Conservation (phyloP, 2,329 filamentous ascomycete species). For the Tolypocladium nubicola region DNA sequence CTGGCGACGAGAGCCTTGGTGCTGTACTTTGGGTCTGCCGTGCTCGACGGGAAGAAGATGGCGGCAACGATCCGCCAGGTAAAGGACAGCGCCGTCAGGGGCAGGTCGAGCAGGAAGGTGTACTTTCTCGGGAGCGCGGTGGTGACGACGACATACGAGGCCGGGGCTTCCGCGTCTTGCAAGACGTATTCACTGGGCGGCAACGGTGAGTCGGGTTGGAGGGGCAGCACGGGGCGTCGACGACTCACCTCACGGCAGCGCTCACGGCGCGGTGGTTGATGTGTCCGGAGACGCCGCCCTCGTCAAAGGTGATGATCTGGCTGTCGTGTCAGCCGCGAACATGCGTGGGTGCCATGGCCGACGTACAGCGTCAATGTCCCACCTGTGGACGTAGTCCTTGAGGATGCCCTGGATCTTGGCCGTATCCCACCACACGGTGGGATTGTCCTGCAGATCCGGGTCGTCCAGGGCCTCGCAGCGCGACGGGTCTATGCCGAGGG, state of each 20-base stretch:
- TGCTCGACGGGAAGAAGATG: conserved; percentile 8
- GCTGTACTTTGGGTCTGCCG: conserved; percentile 6
- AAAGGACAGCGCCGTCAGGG: conserved; percentile 26
- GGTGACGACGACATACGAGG: conserved; percentile 24
- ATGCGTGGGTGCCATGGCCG: not conserved
- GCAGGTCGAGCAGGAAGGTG: conserved; percentile 24
- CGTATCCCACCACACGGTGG: conserved; percentile 26
- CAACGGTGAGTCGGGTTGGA: not conserved
- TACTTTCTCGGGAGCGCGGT: conserved; percentile 25
- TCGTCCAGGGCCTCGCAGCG: conserved; percentile 21
- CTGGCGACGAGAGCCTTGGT: conserved; percentile 23
- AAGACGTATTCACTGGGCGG: conserved; percentile 14
- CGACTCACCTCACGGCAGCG: conserved; percentile 22
- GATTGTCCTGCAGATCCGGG: conserved; percentile 25
- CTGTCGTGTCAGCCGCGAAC: conserved; percentile 2
- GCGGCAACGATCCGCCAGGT: conserved; percentile 9
- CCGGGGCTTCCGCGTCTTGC: conserved; percentile 17
- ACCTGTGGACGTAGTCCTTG: conserved; percentile 21
- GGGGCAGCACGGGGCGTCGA: not conserved
- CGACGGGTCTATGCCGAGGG: conserved; percentile 15
- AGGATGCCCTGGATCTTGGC: conserved; percentile 19
- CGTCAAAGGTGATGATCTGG: conserved; percentile 27
- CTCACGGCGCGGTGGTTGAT: conserved; percentile 29
- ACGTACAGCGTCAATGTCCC: conserved; percentile 24
- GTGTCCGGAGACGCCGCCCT: conserved; percentile 27